Conservation (phyloP, 2,329 filamentous ascomycete species). For the Cucurbitaria berberidis region DNA sequence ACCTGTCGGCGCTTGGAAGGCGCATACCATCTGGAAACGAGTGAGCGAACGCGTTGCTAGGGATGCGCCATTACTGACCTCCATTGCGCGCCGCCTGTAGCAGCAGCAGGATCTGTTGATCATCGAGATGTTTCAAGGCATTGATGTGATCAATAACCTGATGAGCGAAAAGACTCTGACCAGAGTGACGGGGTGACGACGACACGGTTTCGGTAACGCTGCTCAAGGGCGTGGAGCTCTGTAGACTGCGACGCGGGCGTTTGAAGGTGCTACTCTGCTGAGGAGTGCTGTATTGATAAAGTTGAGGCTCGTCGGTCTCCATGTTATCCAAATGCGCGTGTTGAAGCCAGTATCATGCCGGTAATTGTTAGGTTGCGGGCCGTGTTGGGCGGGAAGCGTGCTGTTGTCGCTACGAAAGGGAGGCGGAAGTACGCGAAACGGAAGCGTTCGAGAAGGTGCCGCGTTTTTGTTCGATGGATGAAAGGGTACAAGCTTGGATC, state of each 20-base stretch:
- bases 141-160: slow-evolving; percentile 50
- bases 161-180: slow-evolving; percentile 42
- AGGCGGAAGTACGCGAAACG: slow-evolving; percentile 32
- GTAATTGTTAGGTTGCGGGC: slow-evolving; percentile 40
- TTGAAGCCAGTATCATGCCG: slow-evolving; percentile 45
- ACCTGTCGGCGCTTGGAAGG: slow-evolving; percentile 40
- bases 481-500: slow-evolving; percentile 41
- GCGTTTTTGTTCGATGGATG: slow-evolving; percentile 42
- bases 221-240: slow-evolving; percentile 45
- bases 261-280: slow-evolving; percentile 46
- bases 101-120: slow-evolving; percentile 47
- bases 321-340: slow-evolving; percentile 43
- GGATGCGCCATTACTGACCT: slow-evolving; percentile 35
- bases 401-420: slow-evolving; percentile 36
- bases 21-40: slow-evolving; percentile 43
- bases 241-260: slow-evolving; percentile 47
- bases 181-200: slow-evolving; percentile 44
- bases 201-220: slow-evolving; percentile 47
- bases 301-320: slow-evolving; percentile 48
- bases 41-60: slow-evolving; percentile 27
- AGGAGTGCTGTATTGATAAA: slow-evolving; percentile 45
- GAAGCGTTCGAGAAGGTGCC: slow-evolving; percentile 44
- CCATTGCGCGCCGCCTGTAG: slow-evolving; percentile 47
- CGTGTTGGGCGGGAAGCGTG: slow-evolving; percentile 34
- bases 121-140: slow-evolving; percentile 49